These are phyloP conservation scores for Coprinopsis strossmayeri DNA, from an alignment of 768 basidiomycete species.

Conservation along the genomic window DNA sequence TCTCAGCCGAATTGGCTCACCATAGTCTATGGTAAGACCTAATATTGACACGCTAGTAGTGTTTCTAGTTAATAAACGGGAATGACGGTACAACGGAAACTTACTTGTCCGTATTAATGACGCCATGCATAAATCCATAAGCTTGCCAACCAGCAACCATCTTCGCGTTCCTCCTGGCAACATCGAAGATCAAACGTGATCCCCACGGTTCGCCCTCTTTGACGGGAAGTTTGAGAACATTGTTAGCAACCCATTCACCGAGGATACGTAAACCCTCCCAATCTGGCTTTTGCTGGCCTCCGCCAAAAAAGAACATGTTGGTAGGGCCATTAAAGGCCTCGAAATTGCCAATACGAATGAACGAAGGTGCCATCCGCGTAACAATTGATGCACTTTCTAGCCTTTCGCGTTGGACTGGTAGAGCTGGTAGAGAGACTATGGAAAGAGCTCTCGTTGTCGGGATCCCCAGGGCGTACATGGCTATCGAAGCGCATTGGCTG, in stretches of 20 bases:
- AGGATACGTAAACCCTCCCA: conserved; percentile 69
- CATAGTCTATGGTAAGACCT: conserved; percentile 75
- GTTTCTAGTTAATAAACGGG: conserved; percentile 7
- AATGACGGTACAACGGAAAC: conserved; percentile 12
- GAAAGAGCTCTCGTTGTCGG: conserved; percentile 87
- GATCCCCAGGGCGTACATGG: conserved; percentile 68
- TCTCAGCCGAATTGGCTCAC: conserved; percentile 18
- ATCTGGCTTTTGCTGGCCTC: conserved; percentile 69
- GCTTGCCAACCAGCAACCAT: conserved; percentile 98
- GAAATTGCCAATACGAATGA: conserved; percentile 88
- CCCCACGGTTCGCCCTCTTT: conserved; percentile 61
- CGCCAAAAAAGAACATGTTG: conserved; percentile 61
- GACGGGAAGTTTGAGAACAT: conserved; percentile 48
- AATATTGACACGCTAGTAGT: conserved; percentile 61
- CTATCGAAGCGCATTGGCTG: conserved; percentile 15
- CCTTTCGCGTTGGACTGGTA: conserved; percentile 73
- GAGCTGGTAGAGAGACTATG: conserved; percentile 63
- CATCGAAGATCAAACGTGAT: conserved; percentile 65
- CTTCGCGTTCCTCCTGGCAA: conserved; percentile 74
- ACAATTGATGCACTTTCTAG: conserved; percentile 67
- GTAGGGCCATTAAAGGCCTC: conserved; percentile 76
- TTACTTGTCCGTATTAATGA: conserved; percentile 96
- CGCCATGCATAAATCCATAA: conserved; percentile 92
- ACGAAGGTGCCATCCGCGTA: conserved; percentile 82
- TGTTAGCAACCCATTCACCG: conserved; percentile 64